Percentiles rank a stretch among this genome's conserved stretches.
Evolutionary conservation across 768 basidiomycete species (phyloP).

Genomic region (Cubamyces lactineus): DNA sequence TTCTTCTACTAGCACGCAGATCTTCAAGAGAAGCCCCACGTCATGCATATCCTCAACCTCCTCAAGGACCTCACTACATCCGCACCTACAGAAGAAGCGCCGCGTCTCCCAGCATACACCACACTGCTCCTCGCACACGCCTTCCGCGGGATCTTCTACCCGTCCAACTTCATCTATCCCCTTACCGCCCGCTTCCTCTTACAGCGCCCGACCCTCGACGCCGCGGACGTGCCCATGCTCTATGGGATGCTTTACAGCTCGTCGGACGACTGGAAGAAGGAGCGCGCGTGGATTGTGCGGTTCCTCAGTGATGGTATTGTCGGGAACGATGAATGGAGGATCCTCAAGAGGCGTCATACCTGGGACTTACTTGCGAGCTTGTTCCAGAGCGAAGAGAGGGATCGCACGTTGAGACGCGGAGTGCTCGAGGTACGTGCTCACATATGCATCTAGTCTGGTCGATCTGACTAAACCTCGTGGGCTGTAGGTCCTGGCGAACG

Average conservation of each 20-base stretch:
- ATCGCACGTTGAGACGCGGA: conserved; percentile 53
- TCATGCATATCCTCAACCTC: conserved; percentile 67
- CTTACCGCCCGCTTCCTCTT: conserved; percentile 85
- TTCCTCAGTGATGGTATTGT: conserved; percentile 83
- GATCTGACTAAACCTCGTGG: neutral
- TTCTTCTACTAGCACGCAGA: conserved; percentile 47
- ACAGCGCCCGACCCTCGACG: conserved; percentile 83
- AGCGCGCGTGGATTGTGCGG: conserved; percentile 86
- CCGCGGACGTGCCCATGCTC: conserved; percentile 85
- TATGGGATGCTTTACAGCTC: conserved; percentile 85
- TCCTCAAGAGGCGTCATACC: conserved; percentile 79
- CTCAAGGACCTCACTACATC: conserved; percentile 62
- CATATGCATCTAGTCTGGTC: conserved; percentile 4
- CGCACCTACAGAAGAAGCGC: conserved; percentile 39
- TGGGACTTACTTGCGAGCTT: conserved; percentile 88
- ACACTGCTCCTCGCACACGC: conserved; percentile 85
- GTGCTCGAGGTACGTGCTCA: conserved; percentile 66
- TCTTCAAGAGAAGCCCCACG: conserved; percentile 79
- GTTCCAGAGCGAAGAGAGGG: conserved; percentile 67
- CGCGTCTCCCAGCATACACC: conserved; percentile 73
- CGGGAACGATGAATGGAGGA: conserved; percentile 76
- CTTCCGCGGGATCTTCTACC: conserved; percentile 80
- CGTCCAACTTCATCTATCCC: conserved; percentile 88
- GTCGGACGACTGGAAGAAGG: conserved; percentile 79
- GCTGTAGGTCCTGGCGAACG: conserved; percentile 72